phyloP scores from a whole-genome alignment of 768 basidiomycete genomes.

The Xerocomus spinulosus region DNA sequence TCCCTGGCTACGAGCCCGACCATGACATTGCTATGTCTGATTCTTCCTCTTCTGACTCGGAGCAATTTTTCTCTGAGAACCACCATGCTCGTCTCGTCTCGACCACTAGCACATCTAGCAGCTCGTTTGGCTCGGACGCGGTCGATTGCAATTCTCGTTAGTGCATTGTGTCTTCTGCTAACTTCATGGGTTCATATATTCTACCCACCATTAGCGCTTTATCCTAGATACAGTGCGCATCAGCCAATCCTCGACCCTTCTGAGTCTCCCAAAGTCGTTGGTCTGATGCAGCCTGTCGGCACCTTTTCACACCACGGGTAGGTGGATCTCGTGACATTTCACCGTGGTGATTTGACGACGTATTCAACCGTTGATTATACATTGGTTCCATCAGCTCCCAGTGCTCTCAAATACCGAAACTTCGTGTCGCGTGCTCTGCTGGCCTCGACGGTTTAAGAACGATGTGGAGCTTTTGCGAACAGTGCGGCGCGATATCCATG shows the following conservation, averaged over 20 bases:
- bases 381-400: constrained; percentile 40
- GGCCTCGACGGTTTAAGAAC: constrained; percentile 62
- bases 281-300: constrained; percentile 64
- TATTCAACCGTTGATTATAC: constrained; percentile 8
- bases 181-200: background rate
- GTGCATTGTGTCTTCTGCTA: constrained; percentile 18
- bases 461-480: constrained; percentile 87
- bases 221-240: constrained; percentile 61
- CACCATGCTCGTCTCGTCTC: constrained; percentile 63
- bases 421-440: constrained; percentile 72
- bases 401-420: constrained; percentile 79
- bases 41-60: constrained; percentile 48
- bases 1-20: constrained; percentile 61
- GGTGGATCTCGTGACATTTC: constrained; percentile 21
- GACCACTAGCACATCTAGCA: constrained; percentile 53
- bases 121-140: constrained; percentile 48
- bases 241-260: constrained; percentile 52
- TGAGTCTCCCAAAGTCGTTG: constrained; percentile 46
- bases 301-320: constrained; percentile 71
- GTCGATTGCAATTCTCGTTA: constrained; percentile 45
- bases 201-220: constrained; percentile 30
- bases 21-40: constrained; percentile 69
- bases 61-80: constrained; percentile 49
- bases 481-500: constrained; percentile 87
- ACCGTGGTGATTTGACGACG: constrained; percentile 11